These are phyloP conservation scores for Chrysanthemum lavandulifolium DNA, from an alignment of 129 eudicot species.

Conservation along the genomic window DNA sequence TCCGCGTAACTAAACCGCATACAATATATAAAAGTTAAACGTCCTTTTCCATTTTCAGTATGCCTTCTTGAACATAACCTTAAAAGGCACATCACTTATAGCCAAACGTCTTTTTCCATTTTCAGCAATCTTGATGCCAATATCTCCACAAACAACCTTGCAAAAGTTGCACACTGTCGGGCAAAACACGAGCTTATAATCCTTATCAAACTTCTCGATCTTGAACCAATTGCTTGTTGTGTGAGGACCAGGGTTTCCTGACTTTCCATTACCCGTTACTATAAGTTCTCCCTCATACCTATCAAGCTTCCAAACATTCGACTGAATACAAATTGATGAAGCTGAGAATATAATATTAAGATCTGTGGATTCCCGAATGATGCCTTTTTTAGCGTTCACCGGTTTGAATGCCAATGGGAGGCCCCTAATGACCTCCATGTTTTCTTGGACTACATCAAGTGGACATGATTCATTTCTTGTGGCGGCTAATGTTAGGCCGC, in stretches of 20 bases:
- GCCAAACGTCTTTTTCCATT: constrained; percentile 42
- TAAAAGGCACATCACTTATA: constrained; percentile 38
- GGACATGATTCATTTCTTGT: constrained; percentile 40
- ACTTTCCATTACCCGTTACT: not conserved
- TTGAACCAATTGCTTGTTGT: constrained; percentile 53
- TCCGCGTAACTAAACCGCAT: no score
- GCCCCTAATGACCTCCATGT: constrained; percentile 20
- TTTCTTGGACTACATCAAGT: constrained; percentile 39
- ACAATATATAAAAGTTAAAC: no score
- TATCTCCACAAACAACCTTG: constrained; percentile 41
- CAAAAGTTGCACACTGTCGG: constrained; percentile 42
- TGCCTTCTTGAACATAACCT: constrained; percentile 42
- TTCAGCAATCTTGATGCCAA: constrained; percentile 35
- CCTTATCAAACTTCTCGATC: constrained; percentile 34
- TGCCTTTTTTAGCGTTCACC: constrained; percentile 20
- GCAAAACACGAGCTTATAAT: constrained; percentile 53
- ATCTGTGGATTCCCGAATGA: constrained; percentile 41
- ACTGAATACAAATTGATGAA: constrained; percentile 21
- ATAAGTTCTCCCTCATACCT: constrained; percentile 6
- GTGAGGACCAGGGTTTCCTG: constrained; percentile 34
- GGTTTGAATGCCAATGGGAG: constrained; percentile 33
- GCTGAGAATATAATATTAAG: constrained; percentile 27
- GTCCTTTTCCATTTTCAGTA: not conserved
- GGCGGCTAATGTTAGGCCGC: constrained; percentile 42
- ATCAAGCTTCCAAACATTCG: constrained; percentile 38